Conservation (phyloP, 2,329 filamentous ascomycete genomes). For the Beauveria bassiana region DNA sequence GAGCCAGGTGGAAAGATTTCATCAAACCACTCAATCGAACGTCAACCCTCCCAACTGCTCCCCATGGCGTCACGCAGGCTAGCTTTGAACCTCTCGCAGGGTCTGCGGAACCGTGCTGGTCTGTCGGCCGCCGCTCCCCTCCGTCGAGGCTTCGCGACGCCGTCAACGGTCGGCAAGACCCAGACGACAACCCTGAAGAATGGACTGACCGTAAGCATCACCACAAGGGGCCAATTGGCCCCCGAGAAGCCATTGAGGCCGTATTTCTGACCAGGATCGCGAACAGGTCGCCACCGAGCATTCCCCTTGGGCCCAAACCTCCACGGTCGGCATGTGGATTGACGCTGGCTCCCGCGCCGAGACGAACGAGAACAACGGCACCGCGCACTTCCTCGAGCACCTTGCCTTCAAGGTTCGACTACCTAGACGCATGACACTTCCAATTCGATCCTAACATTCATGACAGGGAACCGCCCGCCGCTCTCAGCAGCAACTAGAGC, state of each 20-base stretch:
- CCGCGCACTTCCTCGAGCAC: constrained; percentile 98
- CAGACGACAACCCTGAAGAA: constrained; percentile 96
- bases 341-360: constrained; percentile 97
- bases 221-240: constrained; percentile 31
- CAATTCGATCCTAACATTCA: neutral
- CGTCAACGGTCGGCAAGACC: constrained; percentile 73
- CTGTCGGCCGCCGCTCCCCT: constrained; percentile 70
- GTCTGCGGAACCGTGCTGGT: constrained; percentile 80
- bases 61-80: constrained; percentile 95
- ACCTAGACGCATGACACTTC: neutral
- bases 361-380: constrained; percentile 97
- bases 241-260: constrained; percentile 16
- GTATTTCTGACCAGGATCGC: constrained; percentile 19
- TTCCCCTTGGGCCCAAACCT: constrained; percentile 96
- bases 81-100: constrained; percentile 87
- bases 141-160: constrained; percentile 84
- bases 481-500: constrained; percentile 93
- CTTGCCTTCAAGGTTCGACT: constrained; percentile 90
- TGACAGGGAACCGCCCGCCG: constrained; percentile 80
- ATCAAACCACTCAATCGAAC: constrained; percentile 50
- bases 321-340: constrained; percentile 98
- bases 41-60: constrained; percentile 42
- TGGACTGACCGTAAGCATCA: constrained; percentile 75
- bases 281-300: constrained; percentile 90
- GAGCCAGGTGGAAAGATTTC: constrained; percentile 39